phyloP scores from a whole-genome alignment of 805 yeast genomes.

The Wickerhamomyces sydowiorum region DNA sequence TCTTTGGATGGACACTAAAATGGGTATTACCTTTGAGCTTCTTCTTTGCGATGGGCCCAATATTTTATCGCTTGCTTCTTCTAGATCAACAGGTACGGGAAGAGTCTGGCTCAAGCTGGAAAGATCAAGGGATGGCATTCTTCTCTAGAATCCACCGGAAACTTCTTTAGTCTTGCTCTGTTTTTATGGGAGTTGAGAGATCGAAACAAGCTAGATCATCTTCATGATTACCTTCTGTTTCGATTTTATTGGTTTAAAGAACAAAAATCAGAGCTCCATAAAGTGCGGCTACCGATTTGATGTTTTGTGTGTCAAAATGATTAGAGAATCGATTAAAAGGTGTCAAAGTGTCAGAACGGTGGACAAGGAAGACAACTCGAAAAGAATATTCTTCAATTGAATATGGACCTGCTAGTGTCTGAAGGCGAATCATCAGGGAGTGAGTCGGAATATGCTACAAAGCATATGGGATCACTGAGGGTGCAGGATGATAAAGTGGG shows the following conservation, averaged over 20 bases:
- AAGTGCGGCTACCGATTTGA: too few relatives aligned
- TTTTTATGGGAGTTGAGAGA: not conserved
- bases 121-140: not conserved
- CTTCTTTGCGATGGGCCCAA: slow-evolving; percentile 1
- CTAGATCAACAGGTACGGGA: not conserved
- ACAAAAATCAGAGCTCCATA: not conserved
- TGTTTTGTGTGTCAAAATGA: too few relatives aligned
- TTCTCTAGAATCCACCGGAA: too few relatives aligned
- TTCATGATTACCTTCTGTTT: not conserved
- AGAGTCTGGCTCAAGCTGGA: not conserved
- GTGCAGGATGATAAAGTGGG: not conserved
- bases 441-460: slow-evolving; percentile 7
- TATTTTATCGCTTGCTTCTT: not conserved
- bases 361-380: not conserved
- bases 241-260: not conserved
- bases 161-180: too few relatives aligned
- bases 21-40: slow-evolving; percentile 9
- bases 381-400: not conserved
- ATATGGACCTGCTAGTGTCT: slow-evolving; percentile 16
- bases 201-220: not conserved
- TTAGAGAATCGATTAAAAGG: too few relatives aligned
- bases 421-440: slow-evolving; percentile 20
- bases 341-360: not conserved
- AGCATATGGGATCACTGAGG: not conserved
- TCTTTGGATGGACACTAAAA: slow-evolving; percentile 37